These are phyloP conservation scores for Pleurotus tuoliensis DNA, from an alignment of 768 basidiomycete species.

Conservation along the genomic window DNA sequence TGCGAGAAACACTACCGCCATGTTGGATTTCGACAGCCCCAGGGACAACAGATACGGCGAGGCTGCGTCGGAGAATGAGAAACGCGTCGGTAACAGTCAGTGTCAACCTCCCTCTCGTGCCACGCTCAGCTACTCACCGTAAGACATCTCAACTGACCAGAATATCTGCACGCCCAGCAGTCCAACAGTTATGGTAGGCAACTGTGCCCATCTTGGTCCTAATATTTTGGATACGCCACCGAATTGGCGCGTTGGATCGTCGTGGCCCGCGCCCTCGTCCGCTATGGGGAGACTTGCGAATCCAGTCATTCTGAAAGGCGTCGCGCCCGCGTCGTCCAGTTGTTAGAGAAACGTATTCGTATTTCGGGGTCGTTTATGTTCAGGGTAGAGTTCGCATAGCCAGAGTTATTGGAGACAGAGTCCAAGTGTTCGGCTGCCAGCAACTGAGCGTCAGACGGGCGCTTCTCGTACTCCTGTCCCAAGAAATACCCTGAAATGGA, in stretches of 20 bases:
- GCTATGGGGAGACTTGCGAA: not conserved
- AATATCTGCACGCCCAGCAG: constrained; percentile 83
- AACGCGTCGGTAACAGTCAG: not conserved
- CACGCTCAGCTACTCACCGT: constrained; percentile 42
- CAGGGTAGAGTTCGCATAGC: no score
- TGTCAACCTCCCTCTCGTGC: not conserved
- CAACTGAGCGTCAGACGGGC: not conserved
- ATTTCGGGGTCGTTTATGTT: no score
- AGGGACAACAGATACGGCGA: constrained; percentile 89
- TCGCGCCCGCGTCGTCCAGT: no score
- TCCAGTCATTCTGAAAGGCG: constrained; percentile 1
- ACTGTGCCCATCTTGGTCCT: constrained; percentile 64
- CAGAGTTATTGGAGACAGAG: no score
- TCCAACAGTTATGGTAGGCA: constrained; percentile 73
- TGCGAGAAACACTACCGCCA: constrained; percentile 90
- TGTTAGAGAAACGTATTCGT: no score
- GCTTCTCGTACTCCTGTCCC: not conserved
- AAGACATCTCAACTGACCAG: constrained; percentile 95
- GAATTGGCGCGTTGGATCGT: constrained; percentile 23
- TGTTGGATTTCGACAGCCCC: constrained; percentile 79
- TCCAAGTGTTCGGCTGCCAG: not conserved
- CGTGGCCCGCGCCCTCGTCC: constrained; percentile 3
- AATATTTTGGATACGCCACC: constrained; percentile 54
- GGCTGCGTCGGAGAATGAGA: constrained; percentile 26
- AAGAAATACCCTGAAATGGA: no score